A percentile compares a stretch with the other conserved stretches of the same genome.
Evolutionary conservation across 495 filamentous ascomycete genomes (phyloP).

Genomic region (Penicillium steckii): DNA sequence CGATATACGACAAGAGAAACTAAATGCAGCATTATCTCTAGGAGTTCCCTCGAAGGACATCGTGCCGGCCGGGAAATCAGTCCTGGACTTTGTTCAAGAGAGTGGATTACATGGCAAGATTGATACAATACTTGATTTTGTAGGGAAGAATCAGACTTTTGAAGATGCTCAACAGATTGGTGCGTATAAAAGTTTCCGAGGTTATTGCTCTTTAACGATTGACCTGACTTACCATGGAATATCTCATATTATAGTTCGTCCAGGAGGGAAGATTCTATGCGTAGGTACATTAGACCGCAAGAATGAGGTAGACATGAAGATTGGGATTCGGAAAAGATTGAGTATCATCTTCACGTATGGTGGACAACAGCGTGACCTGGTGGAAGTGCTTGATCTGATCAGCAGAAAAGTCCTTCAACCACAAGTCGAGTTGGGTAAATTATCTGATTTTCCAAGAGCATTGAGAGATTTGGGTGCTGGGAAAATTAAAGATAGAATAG

Average conservation of each 20-base stretch:
- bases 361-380: conserved; percentile 21
- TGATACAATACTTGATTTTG: conserved; percentile 24
- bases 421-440: conserved; percentile 12
- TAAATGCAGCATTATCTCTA: conserved; percentile 8
- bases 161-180: conserved; percentile 21
- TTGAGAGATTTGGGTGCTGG: conserved; percentile 17
- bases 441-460: conserved; percentile 16
- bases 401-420: conserved; percentile 11
- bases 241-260: conserved; percentile 4
- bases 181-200: not conserved
- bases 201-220: too few species aligned
- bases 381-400: conserved; percentile 20
- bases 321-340: conserved; percentile 23
- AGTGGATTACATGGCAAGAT: conserved; percentile 13
- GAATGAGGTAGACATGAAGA: conserved; percentile 25
- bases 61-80: conserved; percentile 12
- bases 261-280: conserved; percentile 21
- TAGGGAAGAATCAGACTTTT: conserved; percentile 18
- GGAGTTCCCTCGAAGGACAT: conserved; percentile 19
- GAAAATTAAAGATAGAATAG: conserved; percentile 19
- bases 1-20: conserved; percentile 19
- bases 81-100: conserved; percentile 12
- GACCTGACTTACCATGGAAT: too few species aligned
- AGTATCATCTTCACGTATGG: conserved; percentile 27
- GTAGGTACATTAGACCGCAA: conserved; percentile 16